Conservation (phyloP, 148 eudicot species). For the Dianthus caryophyllus region DNA sequence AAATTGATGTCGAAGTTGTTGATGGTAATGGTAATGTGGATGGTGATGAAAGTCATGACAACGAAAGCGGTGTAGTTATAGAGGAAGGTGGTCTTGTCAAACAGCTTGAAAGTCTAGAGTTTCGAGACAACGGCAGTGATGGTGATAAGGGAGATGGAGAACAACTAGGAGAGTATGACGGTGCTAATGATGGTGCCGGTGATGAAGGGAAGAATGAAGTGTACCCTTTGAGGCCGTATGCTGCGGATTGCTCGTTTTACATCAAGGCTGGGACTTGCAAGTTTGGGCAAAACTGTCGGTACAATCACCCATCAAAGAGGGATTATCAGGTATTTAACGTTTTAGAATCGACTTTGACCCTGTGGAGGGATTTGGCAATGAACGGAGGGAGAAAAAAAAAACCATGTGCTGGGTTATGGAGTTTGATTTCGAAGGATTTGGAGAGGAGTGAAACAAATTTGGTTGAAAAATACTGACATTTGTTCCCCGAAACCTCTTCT, state of each 20-base stretch:
- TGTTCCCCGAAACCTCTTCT: no score
- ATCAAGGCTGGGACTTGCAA: slow-evolving; percentile 57
- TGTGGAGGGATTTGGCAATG: no score
- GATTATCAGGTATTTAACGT: slow-evolving; percentile 36
- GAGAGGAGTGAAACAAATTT: no score
- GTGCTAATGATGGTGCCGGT: background rate
- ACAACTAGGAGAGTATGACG: background rate
- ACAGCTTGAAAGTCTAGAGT: slow-evolving; percentile 20
- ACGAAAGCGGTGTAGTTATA: slow-evolving; percentile 3
- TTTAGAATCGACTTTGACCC: background rate
- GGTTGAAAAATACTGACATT: no score
- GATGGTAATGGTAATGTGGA: background rate
- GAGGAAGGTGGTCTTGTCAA: slow-evolving; percentile 17
- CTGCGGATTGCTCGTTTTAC: slow-evolving; percentile 49
- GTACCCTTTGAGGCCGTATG: slow-evolving; percentile 42
- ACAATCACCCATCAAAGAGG: slow-evolving; percentile 40
- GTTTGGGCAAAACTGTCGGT: slow-evolving; percentile 56
- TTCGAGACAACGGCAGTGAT: slow-evolving; percentile 4
- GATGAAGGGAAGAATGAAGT: slow-evolving; percentile 9
- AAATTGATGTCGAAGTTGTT: slow-evolving; percentile 3
- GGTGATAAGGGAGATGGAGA: slow-evolving; percentile 8
- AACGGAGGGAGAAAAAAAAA: no score
- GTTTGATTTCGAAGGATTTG: no score
- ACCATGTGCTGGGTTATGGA: no score
- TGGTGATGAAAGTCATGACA: slow-evolving; percentile 11